These are phyloP conservation scores for Phanerodontia chrysosporium DNA, from an alignment of 768 basidiomycete genomes.

Conservation along the genomic window DNA sequence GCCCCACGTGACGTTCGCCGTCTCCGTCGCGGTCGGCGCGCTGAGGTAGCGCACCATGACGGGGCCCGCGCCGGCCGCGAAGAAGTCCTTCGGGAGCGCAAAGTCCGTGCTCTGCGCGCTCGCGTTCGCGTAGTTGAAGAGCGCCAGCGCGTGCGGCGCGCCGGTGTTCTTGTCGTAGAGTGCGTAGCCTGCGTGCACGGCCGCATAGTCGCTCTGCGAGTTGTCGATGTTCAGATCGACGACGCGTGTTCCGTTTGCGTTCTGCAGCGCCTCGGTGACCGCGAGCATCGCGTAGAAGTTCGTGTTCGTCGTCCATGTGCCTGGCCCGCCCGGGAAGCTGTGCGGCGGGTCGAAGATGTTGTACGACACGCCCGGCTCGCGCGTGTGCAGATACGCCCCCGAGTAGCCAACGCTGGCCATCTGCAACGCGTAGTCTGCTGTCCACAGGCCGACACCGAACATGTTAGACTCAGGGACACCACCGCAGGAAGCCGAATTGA, in stretches of 20 bases:
- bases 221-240: constrained; percentile 41
- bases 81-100: constrained; percentile 32
- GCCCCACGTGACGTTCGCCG: constrained; percentile 57
- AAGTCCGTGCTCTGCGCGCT: constrained; percentile 36
- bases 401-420: constrained; percentile 45
- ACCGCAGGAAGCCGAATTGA: constrained; percentile 51
- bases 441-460: constrained; percentile 50
- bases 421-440: constrained; percentile 49
- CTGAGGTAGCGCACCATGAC: constrained; percentile 45
- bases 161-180: constrained; percentile 49
- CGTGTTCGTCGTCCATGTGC: constrained; percentile 45
- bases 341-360: constrained; percentile 46
- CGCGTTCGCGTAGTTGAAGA: constrained; percentile 50
- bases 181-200: constrained; percentile 50
- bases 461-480: constrained; percentile 47
- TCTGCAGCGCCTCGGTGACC: constrained; percentile 40
- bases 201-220: constrained; percentile 33
- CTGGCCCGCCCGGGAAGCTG: constrained; percentile 20
- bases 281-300: constrained; percentile 48
- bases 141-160: constrained; percentile 36
- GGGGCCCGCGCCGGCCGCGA: constrained; percentile 18
- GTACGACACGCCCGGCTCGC: constrained; percentile 49
- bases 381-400: constrained; percentile 49
- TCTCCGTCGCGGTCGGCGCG: constrained; percentile 44
- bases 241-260: constrained; percentile 39